Conservation (phyloP, 805 yeast species). For the Myxozyma mucilagina region DNA sequence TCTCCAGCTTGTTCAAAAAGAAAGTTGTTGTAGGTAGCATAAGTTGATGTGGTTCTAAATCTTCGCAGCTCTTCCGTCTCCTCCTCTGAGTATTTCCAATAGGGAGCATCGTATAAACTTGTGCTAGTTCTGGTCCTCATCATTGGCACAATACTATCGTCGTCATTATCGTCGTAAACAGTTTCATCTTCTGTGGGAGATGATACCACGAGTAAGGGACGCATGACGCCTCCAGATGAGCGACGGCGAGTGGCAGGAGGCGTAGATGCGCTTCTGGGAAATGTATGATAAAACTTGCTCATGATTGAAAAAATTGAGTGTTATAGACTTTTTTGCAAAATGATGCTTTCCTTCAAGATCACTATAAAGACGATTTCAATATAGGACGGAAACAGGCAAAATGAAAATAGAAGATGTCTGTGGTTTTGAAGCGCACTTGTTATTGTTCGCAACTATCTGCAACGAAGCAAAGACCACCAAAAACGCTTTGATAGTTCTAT, state of each 20-base stretch:
- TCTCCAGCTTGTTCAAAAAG: slow-evolving; percentile 20
- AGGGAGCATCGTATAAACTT: slow-evolving; percentile 12
- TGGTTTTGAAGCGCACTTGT: no score
- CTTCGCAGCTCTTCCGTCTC: slow-evolving; percentile 17
- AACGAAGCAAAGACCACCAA: no score
- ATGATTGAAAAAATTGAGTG: background rate
- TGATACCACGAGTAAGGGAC: slow-evolving; percentile 9
- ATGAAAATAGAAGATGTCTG: background rate
- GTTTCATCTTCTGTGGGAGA: background rate
- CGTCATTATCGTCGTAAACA: slow-evolving; percentile 6
- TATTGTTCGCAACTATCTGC: no score
- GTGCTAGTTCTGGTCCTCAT: slow-evolving; percentile 15
- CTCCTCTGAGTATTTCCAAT: slow-evolving; percentile 17
- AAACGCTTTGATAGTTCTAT: background rate
- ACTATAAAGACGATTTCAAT: background rate
- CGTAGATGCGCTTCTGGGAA: slow-evolving; percentile 4
- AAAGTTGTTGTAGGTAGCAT: slow-evolving; percentile 22
- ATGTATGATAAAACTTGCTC: slow-evolving; percentile 15
- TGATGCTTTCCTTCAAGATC: no score
- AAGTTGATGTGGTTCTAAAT: slow-evolving; percentile 17
- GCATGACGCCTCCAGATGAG: slow-evolving; percentile 11
- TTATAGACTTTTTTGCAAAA: background rate
- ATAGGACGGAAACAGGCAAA: background rate
- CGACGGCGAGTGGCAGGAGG: slow-evolving; percentile 4
- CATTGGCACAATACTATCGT: slow-evolving; percentile 3